Evolutionary conservation across 176 grass and related monocot species (phyloP), one percentile per base, ranked within the genome.

Genomic region (Oryza officinalis): DNA sequence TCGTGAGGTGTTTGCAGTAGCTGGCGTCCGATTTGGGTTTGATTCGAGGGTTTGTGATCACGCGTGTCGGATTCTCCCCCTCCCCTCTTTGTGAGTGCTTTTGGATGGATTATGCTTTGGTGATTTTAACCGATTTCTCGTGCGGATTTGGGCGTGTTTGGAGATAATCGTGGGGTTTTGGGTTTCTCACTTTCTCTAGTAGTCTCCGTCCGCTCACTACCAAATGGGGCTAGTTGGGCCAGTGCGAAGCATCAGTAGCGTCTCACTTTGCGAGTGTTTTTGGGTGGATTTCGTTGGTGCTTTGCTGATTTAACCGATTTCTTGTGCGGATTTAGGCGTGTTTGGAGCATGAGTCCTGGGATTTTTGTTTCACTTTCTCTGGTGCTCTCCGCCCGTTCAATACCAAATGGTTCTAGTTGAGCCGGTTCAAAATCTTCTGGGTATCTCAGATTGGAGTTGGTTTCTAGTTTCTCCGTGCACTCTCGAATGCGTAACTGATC

Each of bases 61-160:
- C 25, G 75, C 35, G 43, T 8, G 11, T 59, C 15, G 15, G 63
- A 30, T 45, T 35, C 5, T 2, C 23, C 45, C 76, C 59, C 23
- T 35, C 76, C 59, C 54, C 65, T 1, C n/a, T 54, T 64, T 31
- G 47, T 27, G 22, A 26, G 50, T 43, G 20, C 59, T 7, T 46
- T 35, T 43, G 66, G 18, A 22, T 61, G 27, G 38, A 78, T 74
- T 78, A 45, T 44, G 25, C 6, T 57, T 3, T 22, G 41, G 0
- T 25, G 43, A 50, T 77, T 86, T 74, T 65, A 66, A 66, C 33
- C 54, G 4, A 20, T 27, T 86, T 67, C 13, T 22, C 0, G 44
- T 66, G 54, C 44, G 10, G 78, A 67, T 90, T 89, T 28, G 46
- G 64, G 45, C 10, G 44, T 15, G 27, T 64, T 77, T 46, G 13